A percentile compares a stretch with the other conserved stretches of the same genome.
Evolutionary conservation across 1,284 basidiomycete genomes (phyloP).

Genomic region (Ceratobasidium sp.): DNA sequence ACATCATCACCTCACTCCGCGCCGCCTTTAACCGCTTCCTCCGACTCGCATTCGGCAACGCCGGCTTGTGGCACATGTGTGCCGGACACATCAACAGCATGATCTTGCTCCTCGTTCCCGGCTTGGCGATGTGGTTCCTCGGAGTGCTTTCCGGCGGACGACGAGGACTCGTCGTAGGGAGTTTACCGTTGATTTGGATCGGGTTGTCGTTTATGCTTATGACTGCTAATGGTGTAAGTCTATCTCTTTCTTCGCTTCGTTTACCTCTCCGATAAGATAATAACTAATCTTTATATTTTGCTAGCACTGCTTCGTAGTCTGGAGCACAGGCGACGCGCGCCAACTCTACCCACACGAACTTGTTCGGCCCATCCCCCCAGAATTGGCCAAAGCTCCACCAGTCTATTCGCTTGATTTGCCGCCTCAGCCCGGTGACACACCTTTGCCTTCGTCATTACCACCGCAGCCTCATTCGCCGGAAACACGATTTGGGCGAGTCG

Average conservation of each 20-base stretch:
- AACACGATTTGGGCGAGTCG: no score
- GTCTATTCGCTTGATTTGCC: slow-evolving; percentile 23
- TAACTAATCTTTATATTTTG: no score
- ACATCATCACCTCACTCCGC: not conserved
- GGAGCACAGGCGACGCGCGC: slow-evolving; percentile 23
- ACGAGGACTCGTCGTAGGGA: not conserved
- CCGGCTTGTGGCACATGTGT: slow-evolving; percentile 26
- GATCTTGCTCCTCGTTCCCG: not conserved
- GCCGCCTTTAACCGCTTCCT: slow-evolving; percentile 13
- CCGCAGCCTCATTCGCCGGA: not conserved
- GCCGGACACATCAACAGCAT: not conserved
- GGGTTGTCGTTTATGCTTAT: slow-evolving; percentile 35
- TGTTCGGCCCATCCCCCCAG: not conserved
- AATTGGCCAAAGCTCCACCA: slow-evolving; percentile 13
- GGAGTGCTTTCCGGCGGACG: not conserved
- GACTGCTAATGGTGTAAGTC: slow-evolving; percentile 18
- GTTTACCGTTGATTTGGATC: slow-evolving; percentile 35
- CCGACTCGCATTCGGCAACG: slow-evolving; percentile 29
- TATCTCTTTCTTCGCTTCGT: not conserved
- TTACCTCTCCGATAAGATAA: not conserved
- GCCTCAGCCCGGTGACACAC: not conserved
- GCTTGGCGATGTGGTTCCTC: slow-evolving; percentile 14
- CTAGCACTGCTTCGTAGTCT: slow-evolving; percentile 26
- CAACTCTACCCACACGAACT: slow-evolving; percentile 35
- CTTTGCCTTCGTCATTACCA: not conserved